These are phyloP conservation scores for Lactarius hengduanensis DNA, from an alignment of 768 basidiomycete species.

Conservation along the genomic window DNA sequence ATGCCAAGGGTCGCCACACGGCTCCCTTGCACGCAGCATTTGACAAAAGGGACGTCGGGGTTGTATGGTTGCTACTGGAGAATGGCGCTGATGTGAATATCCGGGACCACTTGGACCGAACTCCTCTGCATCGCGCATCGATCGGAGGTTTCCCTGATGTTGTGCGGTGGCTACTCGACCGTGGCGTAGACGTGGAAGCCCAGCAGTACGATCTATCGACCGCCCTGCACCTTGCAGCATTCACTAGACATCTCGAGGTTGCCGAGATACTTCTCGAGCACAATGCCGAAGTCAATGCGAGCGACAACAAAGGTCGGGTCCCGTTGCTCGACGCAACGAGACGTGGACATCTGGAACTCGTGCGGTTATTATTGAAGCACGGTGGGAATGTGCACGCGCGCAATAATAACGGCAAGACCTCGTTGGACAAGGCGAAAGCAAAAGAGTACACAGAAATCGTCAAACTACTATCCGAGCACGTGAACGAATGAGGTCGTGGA, in stretches of 20 bases:
- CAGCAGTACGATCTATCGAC: background rate
- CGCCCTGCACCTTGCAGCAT: background rate
- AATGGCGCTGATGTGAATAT: background rate
- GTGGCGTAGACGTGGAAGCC: background rate
- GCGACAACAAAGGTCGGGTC: too few relatives aligned
- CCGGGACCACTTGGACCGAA: too few relatives aligned
- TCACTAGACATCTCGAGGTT: background rate
- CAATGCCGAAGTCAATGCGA: background rate
- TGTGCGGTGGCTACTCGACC: background rate
- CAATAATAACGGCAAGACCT: accelerated
- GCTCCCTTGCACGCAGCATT: background rate
- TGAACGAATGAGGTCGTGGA: too few relatives aligned
- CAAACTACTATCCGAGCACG: too few relatives aligned
- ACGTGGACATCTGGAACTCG: too few relatives aligned
- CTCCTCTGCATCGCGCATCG: background rate
- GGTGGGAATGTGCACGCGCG: too few relatives aligned
- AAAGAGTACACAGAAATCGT: too few relatives aligned
- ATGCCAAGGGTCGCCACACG: background rate
- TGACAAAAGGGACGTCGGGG: background rate
- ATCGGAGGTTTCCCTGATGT: background rate
- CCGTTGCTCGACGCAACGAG: too few relatives aligned
- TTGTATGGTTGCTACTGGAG: background rate
- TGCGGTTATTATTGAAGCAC: too few relatives aligned
- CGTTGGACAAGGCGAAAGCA: too few relatives aligned
- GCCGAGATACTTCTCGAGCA: background rate